Evolutionary conservation across 192 early-diverging fungal species (phyloP).

Genomic region (Tieghemiomyces parasiticus): DNA sequence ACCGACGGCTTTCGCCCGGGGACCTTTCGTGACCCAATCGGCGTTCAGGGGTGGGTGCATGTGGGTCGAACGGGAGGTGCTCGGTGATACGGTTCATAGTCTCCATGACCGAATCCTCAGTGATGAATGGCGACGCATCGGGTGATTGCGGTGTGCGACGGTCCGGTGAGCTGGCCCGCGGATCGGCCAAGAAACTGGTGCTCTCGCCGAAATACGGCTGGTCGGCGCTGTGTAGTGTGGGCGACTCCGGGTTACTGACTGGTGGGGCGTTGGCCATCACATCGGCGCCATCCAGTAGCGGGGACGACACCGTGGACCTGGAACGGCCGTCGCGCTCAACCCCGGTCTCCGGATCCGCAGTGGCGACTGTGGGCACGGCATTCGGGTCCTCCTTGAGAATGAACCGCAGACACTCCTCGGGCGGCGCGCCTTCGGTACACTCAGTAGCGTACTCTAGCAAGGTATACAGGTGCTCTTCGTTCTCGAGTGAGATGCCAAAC

Average conservation of each 20-base stretch:
- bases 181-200: background rate
- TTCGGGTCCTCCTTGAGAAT: constrained; percentile 11
- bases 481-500: constrained; percentile 4
- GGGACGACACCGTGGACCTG: too few species aligned
- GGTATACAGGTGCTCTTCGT: constrained; percentile 8
- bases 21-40: too few species aligned
- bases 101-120: constrained; percentile 10
- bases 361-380: too few species aligned
- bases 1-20: too few species aligned
- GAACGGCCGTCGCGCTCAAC: too few species aligned
- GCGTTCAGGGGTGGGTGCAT: background rate
- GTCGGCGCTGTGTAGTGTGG: background rate
- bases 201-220: background rate
- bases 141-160: too few species aligned
- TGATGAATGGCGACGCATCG: background rate
- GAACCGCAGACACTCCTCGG: constrained; percentile 6
- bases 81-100: constrained; percentile 2
- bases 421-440: background rate
- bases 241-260: constrained; percentile 1
- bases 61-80: constrained; percentile 2
- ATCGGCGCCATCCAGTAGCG: background rate
- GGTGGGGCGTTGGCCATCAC: too few species aligned
- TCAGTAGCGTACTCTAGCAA: constrained; percentile 8
- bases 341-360: too few species aligned
- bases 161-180: too few species aligned